Percentiles rank a stretch among this genome's conserved stretches.
Evolutionary conservation across 441 rosid genomes (phyloP).

Genomic region (Eutrema salsugineum): DNA sequence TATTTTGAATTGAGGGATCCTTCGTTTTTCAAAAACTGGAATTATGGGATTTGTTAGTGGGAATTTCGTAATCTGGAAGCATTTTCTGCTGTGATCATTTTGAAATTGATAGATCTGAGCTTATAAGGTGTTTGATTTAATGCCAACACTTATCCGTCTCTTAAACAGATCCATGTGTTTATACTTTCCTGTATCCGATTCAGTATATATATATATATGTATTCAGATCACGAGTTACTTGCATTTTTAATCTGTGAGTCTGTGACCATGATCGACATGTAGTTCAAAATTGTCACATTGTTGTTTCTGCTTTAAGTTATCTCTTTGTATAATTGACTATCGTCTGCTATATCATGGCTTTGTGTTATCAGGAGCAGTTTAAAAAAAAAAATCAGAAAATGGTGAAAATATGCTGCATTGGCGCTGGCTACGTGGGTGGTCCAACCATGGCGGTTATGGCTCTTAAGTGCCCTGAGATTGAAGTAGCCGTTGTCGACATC

Average conservation of each 20-base stretch:
- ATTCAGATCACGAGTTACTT: not conserved
- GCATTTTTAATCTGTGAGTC: not conserved
- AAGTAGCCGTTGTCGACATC: slow-evolving; percentile 53
- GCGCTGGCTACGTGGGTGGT: slow-evolving; percentile 61
- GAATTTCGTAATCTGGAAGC: not conserved
- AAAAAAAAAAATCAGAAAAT: slow-evolving; percentile 7
- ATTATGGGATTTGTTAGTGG: not conserved
- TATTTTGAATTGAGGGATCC: not conserved
- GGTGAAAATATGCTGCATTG: slow-evolving; percentile 70
- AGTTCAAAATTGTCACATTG: not conserved
- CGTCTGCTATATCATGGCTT: not conserved
- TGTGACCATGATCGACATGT: not conserved
- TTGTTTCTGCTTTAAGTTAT: not conserved
- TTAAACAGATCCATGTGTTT: not conserved
- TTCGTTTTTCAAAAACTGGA: not conserved
- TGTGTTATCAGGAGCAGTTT: not conserved
- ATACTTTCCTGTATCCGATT: not conserved
- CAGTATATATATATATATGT: too few relatives aligned
- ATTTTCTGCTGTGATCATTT: not conserved
- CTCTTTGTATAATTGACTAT: not conserved
- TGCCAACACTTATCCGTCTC: not conserved
- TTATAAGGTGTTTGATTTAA: slow-evolving; percentile 13
- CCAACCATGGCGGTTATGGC: slow-evolving; percentile 68
- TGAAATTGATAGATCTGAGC: slow-evolving; percentile 7
- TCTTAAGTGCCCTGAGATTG: slow-evolving; percentile 44